These are phyloP conservation scores for Arctium lappa DNA, from an alignment of 129 eudicot genomes.

Conservation along the genomic window DNA sequence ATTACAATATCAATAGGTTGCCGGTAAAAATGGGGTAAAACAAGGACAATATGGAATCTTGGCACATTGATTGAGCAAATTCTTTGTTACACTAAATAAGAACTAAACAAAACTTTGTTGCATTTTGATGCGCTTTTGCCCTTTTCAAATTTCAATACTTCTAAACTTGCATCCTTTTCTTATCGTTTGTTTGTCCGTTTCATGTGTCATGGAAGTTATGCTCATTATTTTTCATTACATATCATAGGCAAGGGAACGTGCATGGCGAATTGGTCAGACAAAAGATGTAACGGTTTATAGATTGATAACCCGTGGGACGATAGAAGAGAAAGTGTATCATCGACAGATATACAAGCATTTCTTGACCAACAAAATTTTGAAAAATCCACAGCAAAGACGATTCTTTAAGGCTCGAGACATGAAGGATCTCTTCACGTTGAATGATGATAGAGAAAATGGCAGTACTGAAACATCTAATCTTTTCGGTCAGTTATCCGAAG, in stretches of 20 bases:
- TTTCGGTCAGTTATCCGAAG: slow-evolving; percentile 73
- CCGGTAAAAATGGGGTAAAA: background rate
- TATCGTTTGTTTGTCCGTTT: background rate
- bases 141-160: background rate
- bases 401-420: slow-evolving; percentile 95
- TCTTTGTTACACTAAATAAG: background rate
- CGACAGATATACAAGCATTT: slow-evolving; percentile 94
- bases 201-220: background rate
- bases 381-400: slow-evolving; percentile 93
- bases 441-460: slow-evolving; percentile 61
- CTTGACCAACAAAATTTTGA: slow-evolving; percentile 83
- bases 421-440: slow-evolving; percentile 81
- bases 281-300: slow-evolving; percentile 84
- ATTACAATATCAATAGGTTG: background rate
- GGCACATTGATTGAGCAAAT: background rate
- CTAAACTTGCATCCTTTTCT: background rate
- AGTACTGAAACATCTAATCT: slow-evolving; percentile 82
- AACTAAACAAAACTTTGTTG: background rate
- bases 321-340: slow-evolving; percentile 95
- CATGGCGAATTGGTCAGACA: slow-evolving; percentile 98
- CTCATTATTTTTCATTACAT: background rate
- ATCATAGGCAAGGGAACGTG: slow-evolving; percentile 96
- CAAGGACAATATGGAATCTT: background rate
- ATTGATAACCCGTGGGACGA: slow-evolving; percentile 92
- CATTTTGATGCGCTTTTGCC: background rate